phyloP scores from a whole-genome alignment of 2,329 filamentous ascomycete species.

The Trichophyton benhamiae region DNA sequence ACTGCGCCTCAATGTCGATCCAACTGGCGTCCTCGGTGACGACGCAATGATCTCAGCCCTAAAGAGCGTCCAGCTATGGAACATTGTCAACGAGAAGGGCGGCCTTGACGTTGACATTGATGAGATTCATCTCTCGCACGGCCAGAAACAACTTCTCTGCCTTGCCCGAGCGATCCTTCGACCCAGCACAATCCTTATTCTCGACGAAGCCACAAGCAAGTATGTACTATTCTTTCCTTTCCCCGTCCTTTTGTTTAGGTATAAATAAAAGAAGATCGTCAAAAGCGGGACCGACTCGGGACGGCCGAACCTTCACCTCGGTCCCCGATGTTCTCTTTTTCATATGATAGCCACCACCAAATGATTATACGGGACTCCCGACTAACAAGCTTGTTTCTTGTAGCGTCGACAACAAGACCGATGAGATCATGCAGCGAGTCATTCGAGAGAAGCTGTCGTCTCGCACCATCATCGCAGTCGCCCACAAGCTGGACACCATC shows the following conservation, averaged over 20 bases:
- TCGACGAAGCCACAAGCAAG: constrained; percentile 34
- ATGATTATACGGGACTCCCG: not conserved
- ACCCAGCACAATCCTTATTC: constrained; percentile 31
- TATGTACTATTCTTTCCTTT: constrained; percentile 19
- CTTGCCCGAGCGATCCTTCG: constrained; percentile 48
- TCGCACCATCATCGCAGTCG: constrained; percentile 49
- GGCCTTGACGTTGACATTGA: constrained; percentile 34
- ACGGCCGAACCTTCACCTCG: not conserved
- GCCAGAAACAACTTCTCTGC: constrained; percentile 53
- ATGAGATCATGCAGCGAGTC: constrained; percentile 45
- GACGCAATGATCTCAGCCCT: constrained; percentile 30
- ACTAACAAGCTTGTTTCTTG: not conserved
- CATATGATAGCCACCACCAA: constrained; percentile 14
- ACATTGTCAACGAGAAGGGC: constrained; percentile 28
- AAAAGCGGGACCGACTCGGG: not conserved
- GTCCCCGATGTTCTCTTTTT: constrained; percentile 18
- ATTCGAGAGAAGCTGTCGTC: constrained; percentile 42
- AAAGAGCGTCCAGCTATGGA: constrained; percentile 27
- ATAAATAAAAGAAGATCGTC: not conserved
- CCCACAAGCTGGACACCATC: constrained; percentile 42
- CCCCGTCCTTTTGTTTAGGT: constrained; percentile 15
- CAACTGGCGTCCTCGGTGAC: constrained; percentile 22
- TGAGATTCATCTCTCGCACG: constrained; percentile 42
- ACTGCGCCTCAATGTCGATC: constrained; percentile 31
- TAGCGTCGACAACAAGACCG: constrained; percentile 47